These are phyloP conservation scores for Aspergillus quadrilineatus DNA, from an alignment of 2,329 filamentous ascomycete genomes.

Conservation along the genomic window DNA sequence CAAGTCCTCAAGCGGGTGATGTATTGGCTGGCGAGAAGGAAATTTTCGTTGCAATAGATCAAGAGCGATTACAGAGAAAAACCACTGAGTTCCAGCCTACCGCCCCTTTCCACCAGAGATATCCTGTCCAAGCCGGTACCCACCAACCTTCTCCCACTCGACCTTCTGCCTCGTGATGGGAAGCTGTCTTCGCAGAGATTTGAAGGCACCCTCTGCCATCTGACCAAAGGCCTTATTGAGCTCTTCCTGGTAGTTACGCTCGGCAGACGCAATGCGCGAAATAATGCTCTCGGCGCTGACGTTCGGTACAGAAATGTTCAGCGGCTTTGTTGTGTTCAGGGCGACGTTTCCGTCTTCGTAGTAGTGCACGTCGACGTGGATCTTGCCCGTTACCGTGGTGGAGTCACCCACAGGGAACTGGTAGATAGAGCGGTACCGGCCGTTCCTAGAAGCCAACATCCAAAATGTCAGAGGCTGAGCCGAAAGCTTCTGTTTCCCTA, in stretches of 20 bases:
- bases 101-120: slow-evolving; percentile 65
- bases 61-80: neutral
- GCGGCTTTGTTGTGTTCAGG: slow-evolving; percentile 79
- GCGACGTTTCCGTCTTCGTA: slow-evolving; percentile 99
- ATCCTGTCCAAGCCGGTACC: slow-evolving; percentile 81
- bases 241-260: slow-evolving; percentile 96
- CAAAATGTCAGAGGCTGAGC: neutral
- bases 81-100: slow-evolving; percentile 4
- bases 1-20: neutral
- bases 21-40: neutral
- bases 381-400: slow-evolving; percentile 68
- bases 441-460: slow-evolving; percentile 64
- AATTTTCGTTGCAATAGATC: neutral
- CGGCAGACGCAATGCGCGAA: slow-evolving; percentile 72
- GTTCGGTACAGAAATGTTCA: slow-evolving; percentile 62
- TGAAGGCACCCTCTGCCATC: slow-evolving; percentile 93
- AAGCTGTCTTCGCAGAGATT: slow-evolving; percentile 84
- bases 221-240: slow-evolving; percentile 85
- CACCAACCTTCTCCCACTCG: slow-evolving; percentile 97
- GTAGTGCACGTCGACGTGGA: slow-evolving; percentile 97
- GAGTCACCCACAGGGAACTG: slow-evolving; percentile 64
- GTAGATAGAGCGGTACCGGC: slow-evolving; percentile 91
- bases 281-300: slow-evolving; percentile 68
- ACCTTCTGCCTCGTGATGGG: slow-evolving; percentile 98
- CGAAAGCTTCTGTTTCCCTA: no score